A percentile compares a stretch with the other conserved stretches of the same genome.
Evolutionary conservation across 768 basidiomycete genomes (phyloP).

Genomic region (Mycena epipterygia): DNA sequence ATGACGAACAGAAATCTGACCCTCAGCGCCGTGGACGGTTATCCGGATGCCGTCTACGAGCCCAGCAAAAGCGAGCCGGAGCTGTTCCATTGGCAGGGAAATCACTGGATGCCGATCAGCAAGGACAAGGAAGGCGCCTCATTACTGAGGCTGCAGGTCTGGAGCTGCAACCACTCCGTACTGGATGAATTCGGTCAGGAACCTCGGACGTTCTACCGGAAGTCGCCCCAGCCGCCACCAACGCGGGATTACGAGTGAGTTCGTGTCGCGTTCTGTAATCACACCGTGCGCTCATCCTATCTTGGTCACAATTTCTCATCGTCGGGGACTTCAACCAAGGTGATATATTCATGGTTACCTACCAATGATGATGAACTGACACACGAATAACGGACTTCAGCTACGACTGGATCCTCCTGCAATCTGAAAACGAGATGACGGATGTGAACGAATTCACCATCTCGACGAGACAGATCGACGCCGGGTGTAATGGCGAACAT

Average conservation of each 20-base stretch:
- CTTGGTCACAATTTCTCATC: conserved; percentile 38
- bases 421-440: conserved; percentile 41
- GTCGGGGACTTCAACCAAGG: conserved; percentile 42
- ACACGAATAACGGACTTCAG: conserved; percentile 33
- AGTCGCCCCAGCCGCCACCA: conserved; percentile 26
- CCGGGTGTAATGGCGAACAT: conserved; percentile 39
- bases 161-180: conserved; percentile 35
- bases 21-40: conserved; percentile 27
- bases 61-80: conserved; percentile 33
- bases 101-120: conserved; percentile 36
- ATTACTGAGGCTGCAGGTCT: conserved; percentile 33
- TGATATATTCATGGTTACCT: neutral
- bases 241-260: conserved; percentile 32
- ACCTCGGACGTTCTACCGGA: conserved; percentile 31
- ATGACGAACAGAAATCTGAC: conserved; percentile 34
- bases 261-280: neutral
- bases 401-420: conserved; percentile 47
- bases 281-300: neutral
- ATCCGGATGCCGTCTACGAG: conserved; percentile 33
- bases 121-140: conserved; percentile 35
- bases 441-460: conserved; percentile 41
- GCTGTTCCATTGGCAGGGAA: conserved; percentile 32
- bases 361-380: neutral
- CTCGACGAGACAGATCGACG: conserved; percentile 36
- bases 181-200: conserved; percentile 37